phyloP scores from a whole-genome alignment of 306 rosid species.

The Glycine latifolia region DNA sequence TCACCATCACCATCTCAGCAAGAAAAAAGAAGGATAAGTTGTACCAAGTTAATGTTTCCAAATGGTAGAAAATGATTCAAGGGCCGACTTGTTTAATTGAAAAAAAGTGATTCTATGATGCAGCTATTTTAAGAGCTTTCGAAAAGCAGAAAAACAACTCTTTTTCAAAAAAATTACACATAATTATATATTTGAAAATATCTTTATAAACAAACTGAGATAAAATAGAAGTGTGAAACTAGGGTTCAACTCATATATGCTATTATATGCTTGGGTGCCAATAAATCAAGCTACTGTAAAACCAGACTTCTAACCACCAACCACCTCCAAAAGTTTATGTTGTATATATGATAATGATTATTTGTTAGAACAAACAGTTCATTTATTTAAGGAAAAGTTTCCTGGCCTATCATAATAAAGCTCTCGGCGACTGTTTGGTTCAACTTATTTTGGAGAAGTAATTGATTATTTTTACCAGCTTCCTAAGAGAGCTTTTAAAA shows the following conservation, averaged over 20 bases:
- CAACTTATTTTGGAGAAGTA: background rate
- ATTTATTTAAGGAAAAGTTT: background rate
- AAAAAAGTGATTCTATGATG: background rate
- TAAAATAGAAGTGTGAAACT: background rate
- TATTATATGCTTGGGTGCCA: too few relatives aligned
- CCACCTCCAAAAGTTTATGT: conserved; percentile 5
- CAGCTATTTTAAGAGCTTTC: background rate
- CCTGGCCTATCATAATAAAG: background rate
- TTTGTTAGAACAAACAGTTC: background rate
- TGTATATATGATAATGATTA: background rate
- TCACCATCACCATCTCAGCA: background rate
- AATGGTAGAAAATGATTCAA: background rate
- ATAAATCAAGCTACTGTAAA: too few relatives aligned
- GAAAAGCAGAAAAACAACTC: background rate
- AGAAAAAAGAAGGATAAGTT: background rate
- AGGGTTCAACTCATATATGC: conserved; percentile 8
- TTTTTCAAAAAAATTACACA: background rate
- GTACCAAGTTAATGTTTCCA: background rate
- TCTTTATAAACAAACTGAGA: background rate
- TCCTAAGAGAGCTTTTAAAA: background rate
- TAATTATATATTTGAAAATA: background rate
- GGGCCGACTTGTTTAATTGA: background rate
- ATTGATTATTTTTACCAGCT: background rate
- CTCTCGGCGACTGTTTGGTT: background rate
- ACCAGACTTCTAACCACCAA: background rate